Base-by-base conservation (phyloP, 2,329 filamentous ascomycete species). In the Botrytis byssoidea region DNA sequence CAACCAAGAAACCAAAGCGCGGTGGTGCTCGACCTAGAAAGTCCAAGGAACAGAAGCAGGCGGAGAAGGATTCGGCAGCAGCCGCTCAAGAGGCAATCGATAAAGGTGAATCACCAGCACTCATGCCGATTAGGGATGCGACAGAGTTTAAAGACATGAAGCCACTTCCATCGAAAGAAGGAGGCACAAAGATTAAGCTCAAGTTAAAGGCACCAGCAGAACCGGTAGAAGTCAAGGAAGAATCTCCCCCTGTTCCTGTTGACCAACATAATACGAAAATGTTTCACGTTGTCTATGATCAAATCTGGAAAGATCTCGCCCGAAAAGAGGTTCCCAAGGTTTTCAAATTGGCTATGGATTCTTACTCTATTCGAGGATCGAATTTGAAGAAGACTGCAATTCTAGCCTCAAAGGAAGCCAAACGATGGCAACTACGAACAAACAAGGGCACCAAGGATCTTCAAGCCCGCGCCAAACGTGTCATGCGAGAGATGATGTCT, bases 371-470 rank as follows among this genome's bases (percentile, higher is more conserved):
- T 55, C 97, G 97, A 81, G 89, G 93, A 71, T 97, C 95, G n/a
- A 99, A 99, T 79, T 88, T 97, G 66, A 96, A 97, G 82, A 99
- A 99, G 87, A 99, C 96, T 0, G 96, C 95, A 22, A 95, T 98
- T 79, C 86, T 99, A 59, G 96, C 96, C 12, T 97, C 95, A 75
- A 99, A 99, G 82, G 96, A 99, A 84, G 95, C 96, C 71, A 94
- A 97, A 81, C 89, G 97, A 80, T 99, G 96, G 96, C 97, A 99
- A 83, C 89, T 97, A 75, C 92, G 94, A 60, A 99, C 96, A 71
- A 99, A 99, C 86, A 98, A 99, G 87, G 97, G 95, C 81, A 96
- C 93, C 82, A 99, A 99, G 83, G 96, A 99, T 83, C 93, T 97
- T 6, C 96, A 98, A 82, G 96, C 96, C 60, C 91, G 96, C 66